Conservation (phyloP, 1,284 basidiomycete species). For the Spongispora temasekensis region DNA sequence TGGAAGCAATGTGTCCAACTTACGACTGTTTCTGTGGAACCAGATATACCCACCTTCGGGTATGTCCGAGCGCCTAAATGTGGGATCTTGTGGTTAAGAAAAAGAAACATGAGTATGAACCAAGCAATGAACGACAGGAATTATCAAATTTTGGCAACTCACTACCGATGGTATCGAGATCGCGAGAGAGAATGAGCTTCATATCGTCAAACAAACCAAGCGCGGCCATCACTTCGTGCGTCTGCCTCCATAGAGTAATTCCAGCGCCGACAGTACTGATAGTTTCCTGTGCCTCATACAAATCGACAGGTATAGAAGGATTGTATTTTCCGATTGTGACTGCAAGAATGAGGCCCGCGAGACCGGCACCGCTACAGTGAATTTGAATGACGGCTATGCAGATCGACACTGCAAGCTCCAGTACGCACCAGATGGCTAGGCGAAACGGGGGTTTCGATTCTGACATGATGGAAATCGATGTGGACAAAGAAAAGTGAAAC, state of each 20-base stretch:
- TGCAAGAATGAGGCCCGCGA: slow-evolving; percentile 25
- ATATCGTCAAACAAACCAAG: slow-evolving; percentile 25
- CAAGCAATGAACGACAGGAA: neutral
- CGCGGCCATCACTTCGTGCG: slow-evolving; percentile 14
- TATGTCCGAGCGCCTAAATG: slow-evolving; percentile 18
- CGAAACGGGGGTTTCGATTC: too few species aligned
- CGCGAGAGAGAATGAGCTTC: slow-evolving; percentile 1
- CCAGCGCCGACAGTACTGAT: slow-evolving; percentile 18
- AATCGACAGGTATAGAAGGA: slow-evolving; percentile 19
- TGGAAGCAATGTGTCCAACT: neutral
- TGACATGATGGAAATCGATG: too few species aligned
- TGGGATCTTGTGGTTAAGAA: neutral
- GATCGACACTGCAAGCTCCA: too few species aligned
- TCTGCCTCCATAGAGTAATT: slow-evolving; percentile 11
- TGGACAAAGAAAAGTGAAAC: too few species aligned
- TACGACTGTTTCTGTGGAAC: slow-evolving; percentile 15
- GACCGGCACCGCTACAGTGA: slow-evolving; percentile 20
- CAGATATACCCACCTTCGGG: slow-evolving; percentile 23
- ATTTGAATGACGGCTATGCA: neutral
- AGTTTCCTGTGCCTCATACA: slow-evolving; percentile 25
- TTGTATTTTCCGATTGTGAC: slow-evolving; percentile 25
- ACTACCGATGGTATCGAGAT: slow-evolving; percentile 5
- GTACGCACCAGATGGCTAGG: too few species aligned
- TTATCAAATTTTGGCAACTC: neutral
- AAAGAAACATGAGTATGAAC: neutral